Evolutionary conservation across 805 yeast genomes (phyloP).

Genomic region (Kuraishia hungarica): DNA sequence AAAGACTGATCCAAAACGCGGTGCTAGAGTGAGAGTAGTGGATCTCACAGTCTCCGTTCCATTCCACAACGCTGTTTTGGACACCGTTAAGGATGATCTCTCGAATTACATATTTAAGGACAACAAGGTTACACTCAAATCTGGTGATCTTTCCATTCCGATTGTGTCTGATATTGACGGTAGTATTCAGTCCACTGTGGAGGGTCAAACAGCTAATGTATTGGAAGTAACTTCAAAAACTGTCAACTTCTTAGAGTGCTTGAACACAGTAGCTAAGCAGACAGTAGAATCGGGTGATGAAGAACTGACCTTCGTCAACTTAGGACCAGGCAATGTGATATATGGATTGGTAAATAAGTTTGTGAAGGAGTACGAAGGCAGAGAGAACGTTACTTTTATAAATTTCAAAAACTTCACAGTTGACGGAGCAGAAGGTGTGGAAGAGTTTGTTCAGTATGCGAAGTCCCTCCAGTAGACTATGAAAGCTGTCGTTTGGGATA

Average conservation of each 20-base stretch:
- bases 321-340: slow-evolving; percentile 19
- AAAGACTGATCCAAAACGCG: slow-evolving; percentile 8
- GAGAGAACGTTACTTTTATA: slow-evolving; percentile 12
- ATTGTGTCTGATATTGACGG: slow-evolving; percentile 22
- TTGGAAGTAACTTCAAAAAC: slow-evolving; percentile 21
- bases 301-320: slow-evolving; percentile 17
- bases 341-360: slow-evolving; percentile 17
- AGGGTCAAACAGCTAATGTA: slow-evolving; percentile 18
- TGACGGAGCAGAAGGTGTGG: slow-evolving; percentile 3
- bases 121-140: slow-evolving; percentile 1
- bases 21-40: slow-evolving; percentile 15
- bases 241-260: slow-evolving; percentile 22
- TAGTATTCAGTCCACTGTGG: slow-evolving; percentile 5
- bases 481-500: too few relatives aligned
- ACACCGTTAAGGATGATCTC: slow-evolving; percentile 17
- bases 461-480: background rate
- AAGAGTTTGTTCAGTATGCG: background rate
- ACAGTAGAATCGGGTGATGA: slow-evolving; percentile 1
- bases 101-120: slow-evolving; percentile 5
- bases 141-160: slow-evolving; percentile 14
- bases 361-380: slow-evolving; percentile 8
- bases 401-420: slow-evolving; percentile 18
- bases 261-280: slow-evolving; percentile 11
- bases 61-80: slow-evolving; percentile 23
- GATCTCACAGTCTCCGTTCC: slow-evolving; percentile 23